Evolutionary conservation across 768 basidiomycete genomes (phyloP).

Genomic region (Galerina marginata): DNA sequence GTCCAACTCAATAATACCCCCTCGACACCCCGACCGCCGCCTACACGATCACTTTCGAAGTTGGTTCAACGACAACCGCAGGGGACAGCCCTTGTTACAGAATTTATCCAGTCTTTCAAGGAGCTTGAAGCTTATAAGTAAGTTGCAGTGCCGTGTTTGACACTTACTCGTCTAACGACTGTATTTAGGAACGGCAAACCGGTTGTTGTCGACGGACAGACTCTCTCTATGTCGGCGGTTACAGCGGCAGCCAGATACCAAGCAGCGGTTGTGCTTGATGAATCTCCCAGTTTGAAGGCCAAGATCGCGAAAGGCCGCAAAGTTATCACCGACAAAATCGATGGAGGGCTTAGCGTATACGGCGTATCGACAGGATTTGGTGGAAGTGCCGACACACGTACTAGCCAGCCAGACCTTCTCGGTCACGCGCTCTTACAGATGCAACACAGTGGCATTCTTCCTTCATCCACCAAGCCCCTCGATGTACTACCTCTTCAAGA

Average conservation of each 20-base stretch:
- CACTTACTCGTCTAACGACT: conserved; percentile 7
- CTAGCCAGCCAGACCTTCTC: conserved; percentile 71
- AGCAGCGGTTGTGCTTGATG: conserved; percentile 55
- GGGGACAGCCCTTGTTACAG: conserved; percentile 48
- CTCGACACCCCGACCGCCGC: conserved; percentile 22
- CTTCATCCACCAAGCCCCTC: conserved; percentile 57
- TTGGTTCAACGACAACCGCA: conserved; percentile 23
- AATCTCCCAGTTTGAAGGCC: conserved; percentile 49
- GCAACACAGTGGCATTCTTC: conserved; percentile 76
- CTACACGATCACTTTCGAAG: conserved; percentile 24
- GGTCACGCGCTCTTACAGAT: conserved; percentile 87
- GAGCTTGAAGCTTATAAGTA: conserved; percentile 73
- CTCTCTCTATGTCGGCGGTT: conserved; percentile 76
- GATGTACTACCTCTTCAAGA: conserved; percentile 72
- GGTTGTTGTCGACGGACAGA: conserved; percentile 71
- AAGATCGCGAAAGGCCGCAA: conserved; percentile 68
- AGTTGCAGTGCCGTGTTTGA: conserved; percentile 18
- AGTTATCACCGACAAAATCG: conserved; percentile 70
- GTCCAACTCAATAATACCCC: conserved; percentile 19
- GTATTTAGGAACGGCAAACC: conserved; percentile 60
- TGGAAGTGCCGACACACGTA: conserved; percentile 88
- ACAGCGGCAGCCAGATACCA: conserved; percentile 75
- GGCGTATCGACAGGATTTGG: conserved; percentile 88
- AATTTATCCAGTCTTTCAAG: conserved; percentile 62
- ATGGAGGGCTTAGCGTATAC: conserved; percentile 73